A percentile compares a stretch with the other conserved stretches of the same genome.
Conservation (phyloP, 176 grass and related monocot genomes). For the Musa itinerans region DNA sequence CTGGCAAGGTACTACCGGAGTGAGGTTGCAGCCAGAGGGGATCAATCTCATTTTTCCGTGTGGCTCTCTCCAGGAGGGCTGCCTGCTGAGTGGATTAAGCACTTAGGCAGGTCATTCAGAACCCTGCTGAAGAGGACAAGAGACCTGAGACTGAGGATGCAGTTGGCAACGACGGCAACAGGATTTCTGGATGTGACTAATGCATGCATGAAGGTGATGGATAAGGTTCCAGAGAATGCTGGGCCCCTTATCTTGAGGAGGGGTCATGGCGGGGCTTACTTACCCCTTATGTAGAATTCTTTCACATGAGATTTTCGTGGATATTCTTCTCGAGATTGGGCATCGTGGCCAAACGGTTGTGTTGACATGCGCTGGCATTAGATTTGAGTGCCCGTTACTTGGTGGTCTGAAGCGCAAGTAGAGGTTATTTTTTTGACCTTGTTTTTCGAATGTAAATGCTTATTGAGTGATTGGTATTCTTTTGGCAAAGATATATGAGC, state of each 20-base stretch:
- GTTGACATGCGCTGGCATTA: background rate
- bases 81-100: slow-evolving; percentile 90
- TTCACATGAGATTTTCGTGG: background rate
- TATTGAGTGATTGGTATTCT: background rate
- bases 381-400: background rate
- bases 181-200: slow-evolving; percentile 64
- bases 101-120: slow-evolving; percentile 84
- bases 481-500: background rate
- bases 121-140: slow-evolving; percentile 63
- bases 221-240: slow-evolving; percentile 85
- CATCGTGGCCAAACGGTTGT: background rate
- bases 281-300: slow-evolving; percentile 71
- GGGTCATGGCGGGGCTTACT: slow-evolving; percentile 85
- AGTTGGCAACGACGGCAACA: slow-evolving; percentile 61
- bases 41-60: slow-evolving; percentile 79
- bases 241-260: slow-evolving; percentile 76
- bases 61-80: slow-evolving; percentile 91
- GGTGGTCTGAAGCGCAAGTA: background rate
- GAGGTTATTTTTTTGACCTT: background rate
- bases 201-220: slow-evolving; percentile 55
- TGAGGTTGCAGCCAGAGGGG: slow-evolving; percentile 82
- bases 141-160: slow-evolving; percentile 73
- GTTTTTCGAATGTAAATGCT: background rate
- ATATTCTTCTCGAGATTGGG: background rate
- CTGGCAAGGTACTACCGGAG: slow-evolving; percentile 82